phyloP scores from a whole-genome alignment of 257 asterid genomes.

The Capsicum chinense region DNA sequence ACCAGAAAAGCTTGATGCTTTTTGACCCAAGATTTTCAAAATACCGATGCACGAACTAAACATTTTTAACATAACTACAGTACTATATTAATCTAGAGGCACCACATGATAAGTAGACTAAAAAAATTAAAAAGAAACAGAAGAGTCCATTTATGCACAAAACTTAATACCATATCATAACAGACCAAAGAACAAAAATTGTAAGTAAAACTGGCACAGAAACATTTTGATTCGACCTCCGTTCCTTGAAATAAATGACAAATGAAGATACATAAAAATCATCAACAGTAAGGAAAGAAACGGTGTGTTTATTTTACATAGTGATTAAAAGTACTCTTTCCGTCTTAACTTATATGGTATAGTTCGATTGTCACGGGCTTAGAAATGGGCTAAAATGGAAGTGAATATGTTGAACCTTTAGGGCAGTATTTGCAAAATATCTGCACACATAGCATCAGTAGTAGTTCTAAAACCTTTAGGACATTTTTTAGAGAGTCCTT shows the following conservation, averaged over 20 bases:
- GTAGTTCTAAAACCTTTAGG: too few relatives aligned
- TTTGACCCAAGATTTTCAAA: background rate
- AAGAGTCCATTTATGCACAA: background rate
- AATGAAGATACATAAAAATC: background rate
- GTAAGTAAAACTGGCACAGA: background rate
- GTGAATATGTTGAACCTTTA: too few relatives aligned
- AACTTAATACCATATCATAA: background rate
- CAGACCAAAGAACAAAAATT: too few relatives aligned
- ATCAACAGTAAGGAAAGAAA: slow-evolving; percentile 6
- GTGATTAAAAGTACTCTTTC: background rate
- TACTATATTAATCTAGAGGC: background rate
- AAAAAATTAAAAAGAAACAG: background rate
- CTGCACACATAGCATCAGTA: too few relatives aligned
- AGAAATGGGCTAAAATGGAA: too few relatives aligned
- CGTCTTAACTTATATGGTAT: background rate
- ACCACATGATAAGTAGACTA: background rate
- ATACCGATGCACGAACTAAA: background rate
- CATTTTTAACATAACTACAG: slow-evolving; percentile 1
- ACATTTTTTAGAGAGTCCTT: too few relatives aligned
- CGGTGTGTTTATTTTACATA: background rate
- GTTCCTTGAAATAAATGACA: slow-evolving; percentile 10
- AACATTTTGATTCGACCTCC: background rate
- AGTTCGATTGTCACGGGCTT: background rate
- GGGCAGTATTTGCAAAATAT: too few relatives aligned
- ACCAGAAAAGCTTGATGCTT: background rate